phyloP scores from a whole-genome alignment of 2,329 filamentous ascomycete genomes.

The Fusarium nematophilum region DNA sequence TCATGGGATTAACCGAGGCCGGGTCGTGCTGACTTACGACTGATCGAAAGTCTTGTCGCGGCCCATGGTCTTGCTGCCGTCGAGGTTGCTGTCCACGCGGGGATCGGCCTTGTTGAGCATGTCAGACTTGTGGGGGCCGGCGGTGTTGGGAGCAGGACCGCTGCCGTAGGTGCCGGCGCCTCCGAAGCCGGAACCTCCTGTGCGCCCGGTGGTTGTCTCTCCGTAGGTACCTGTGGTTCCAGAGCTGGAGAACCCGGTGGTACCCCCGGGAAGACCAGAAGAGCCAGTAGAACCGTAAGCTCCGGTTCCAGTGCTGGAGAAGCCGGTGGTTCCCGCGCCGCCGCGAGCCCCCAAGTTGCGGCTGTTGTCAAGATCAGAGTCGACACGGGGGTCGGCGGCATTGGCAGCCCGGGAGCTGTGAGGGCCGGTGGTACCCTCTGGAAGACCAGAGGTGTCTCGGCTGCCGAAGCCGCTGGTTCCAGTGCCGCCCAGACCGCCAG shows the following conservation, averaged over 20 bases:
- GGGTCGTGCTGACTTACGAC: conserved; percentile 48
- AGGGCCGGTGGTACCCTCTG: conserved; percentile 51
- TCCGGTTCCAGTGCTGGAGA: conserved; percentile 34
- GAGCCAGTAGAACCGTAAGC: conserved; percentile 27
- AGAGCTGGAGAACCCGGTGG: no score
- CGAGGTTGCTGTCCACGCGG: conserved; percentile 64
- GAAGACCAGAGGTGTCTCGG: conserved; percentile 24
- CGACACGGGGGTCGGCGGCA: conserved; percentile 64
- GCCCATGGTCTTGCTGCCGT: conserved; percentile 58
- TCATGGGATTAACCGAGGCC: not conserved
- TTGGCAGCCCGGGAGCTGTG: conserved; percentile 60
- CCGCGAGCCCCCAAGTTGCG: conserved; percentile 40
- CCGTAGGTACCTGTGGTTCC: conserved; percentile 21
- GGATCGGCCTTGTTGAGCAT: conserved; percentile 64
- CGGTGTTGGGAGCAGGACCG: conserved; percentile 45
- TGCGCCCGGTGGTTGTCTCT: no score
- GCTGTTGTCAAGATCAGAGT: conserved; percentile 61
- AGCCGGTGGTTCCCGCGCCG: conserved; percentile 23
- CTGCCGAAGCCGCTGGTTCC: conserved; percentile 19
- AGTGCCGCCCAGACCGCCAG: conserved; percentile 15
- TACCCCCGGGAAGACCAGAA: conserved; percentile 22
- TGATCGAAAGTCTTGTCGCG: conserved; percentile 60
- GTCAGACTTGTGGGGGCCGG: conserved; percentile 61
- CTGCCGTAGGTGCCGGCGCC: conserved; percentile 51
- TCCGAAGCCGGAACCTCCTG: no score